Percentiles rank a stretch among this genome's conserved stretches.
Evolutionary conservation across 495 filamentous ascomycete genomes (phyloP).

Genomic region (Penicillium verhagenii): DNA sequence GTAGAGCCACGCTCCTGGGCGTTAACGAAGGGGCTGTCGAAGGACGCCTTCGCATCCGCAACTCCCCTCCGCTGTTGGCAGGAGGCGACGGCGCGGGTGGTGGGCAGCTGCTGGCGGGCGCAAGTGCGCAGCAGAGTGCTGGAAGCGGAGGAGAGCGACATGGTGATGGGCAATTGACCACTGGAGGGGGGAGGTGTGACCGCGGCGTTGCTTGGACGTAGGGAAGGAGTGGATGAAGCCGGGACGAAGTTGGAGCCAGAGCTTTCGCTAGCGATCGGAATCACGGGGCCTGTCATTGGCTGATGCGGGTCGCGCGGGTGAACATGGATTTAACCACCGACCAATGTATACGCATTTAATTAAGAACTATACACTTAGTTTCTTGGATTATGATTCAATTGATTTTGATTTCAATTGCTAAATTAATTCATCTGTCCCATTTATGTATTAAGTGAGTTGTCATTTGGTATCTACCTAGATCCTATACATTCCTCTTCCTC

Average conservation of each 20-base stretch:
- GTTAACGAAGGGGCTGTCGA: conserved; percentile 51
- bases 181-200: conserved; percentile 15
- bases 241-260: conserved; percentile 43
- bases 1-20: conserved; percentile 46
- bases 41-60: conserved; percentile 47
- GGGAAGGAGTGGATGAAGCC: conserved; percentile 40
- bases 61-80: conserved; percentile 50
- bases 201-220: conserved; percentile 33
- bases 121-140: conserved; percentile 50
- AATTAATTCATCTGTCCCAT: too few relatives aligned
- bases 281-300: conserved; percentile 47
- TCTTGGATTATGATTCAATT: background rate
- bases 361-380: background rate
- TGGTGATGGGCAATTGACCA: conserved; percentile 43
- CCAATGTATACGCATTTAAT: background rate
- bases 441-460: background rate
- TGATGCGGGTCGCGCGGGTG: conserved; percentile 20
- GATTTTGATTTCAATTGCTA: background rate
- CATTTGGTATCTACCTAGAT: background rate
- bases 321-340: conserved; percentile 7
- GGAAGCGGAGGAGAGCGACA: conserved; percentile 50
- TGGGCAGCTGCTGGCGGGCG: conserved; percentile 48
- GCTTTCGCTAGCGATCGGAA: conserved; percentile 51
- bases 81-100: conserved; percentile 45
- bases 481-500: background rate